These are phyloP conservation scores for Kwoniella mangroviensis DNA, from an alignment of 768 basidiomycete species.

Conservation along the genomic window DNA sequence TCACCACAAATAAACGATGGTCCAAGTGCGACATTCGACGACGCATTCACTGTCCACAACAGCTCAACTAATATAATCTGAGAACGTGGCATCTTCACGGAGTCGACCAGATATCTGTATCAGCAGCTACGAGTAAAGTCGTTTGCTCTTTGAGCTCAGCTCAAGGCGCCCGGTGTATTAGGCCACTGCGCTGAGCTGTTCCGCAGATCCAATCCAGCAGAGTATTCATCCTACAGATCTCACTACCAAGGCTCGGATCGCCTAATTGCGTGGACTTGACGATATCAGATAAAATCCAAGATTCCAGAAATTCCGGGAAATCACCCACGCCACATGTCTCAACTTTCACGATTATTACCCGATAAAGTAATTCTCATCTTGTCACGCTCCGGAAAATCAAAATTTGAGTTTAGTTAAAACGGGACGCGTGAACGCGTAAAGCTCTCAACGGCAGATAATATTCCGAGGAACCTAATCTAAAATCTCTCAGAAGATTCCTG, in stretches of 20 bases:
- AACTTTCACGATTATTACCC: not conserved
- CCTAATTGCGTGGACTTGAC: too few species aligned
- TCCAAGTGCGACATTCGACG: too few species aligned
- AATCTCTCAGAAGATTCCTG: not conserved
- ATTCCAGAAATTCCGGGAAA: not conserved
- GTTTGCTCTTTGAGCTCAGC: too few species aligned
- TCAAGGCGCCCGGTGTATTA: too few species aligned
- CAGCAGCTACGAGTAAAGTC: too few species aligned
- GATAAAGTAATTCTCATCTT: constrained; percentile 12
- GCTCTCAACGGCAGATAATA: not conserved
- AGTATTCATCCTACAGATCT: too few species aligned
- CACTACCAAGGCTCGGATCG: not conserved
- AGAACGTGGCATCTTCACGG: too few species aligned
- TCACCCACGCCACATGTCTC: not conserved
- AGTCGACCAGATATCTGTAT: too few species aligned
- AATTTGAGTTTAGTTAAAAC: constrained; percentile 10
- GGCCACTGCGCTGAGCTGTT: not conserved
- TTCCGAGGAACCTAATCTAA: constrained; percentile 2
- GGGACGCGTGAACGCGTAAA: constrained; percentile 25
- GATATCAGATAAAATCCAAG: not conserved
- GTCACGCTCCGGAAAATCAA: not conserved
- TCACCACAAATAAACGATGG: too few species aligned
- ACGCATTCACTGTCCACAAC: too few species aligned
- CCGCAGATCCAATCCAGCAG: not conserved
- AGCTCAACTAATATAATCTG: too few species aligned